phyloP scores from a whole-genome alignment of 352 stramenopile genomes.

The Salisapilia sapeloensis region DNA sequence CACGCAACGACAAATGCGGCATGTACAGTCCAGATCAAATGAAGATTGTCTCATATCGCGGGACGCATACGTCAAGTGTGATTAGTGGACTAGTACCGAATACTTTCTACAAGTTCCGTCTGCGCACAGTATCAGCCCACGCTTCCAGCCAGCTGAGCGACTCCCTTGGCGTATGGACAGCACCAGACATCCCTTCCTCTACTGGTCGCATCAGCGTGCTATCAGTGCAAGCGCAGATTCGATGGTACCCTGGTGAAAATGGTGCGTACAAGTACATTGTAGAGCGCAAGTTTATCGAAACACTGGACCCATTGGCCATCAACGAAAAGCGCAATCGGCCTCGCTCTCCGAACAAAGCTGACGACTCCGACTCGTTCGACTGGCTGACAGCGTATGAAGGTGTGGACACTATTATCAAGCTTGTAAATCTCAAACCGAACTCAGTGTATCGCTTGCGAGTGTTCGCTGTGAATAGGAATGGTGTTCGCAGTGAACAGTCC shows the following conservation, averaged over 20 bases:
- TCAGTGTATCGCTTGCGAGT: constrained; percentile 77
- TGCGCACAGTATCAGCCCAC: constrained; percentile 61
- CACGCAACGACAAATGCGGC: constrained; percentile 1
- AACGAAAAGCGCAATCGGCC: no score
- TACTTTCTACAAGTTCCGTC: constrained; percentile 66
- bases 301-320: constrained; percentile 5
- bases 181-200: constrained; percentile 29
- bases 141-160: constrained; percentile 61
- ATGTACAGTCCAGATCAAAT: constrained; percentile 15
- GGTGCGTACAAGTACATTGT: constrained; percentile 57
- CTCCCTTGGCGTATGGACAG: constrained; percentile 51
- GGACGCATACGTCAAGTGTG: constrained; percentile 16
- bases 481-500: constrained; percentile 42
- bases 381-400: constrained; percentile 76
- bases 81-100: constrained; percentile 69
- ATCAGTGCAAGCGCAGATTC: constrained; percentile 30
- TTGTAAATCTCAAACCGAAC: constrained; percentile 51
- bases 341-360: constrained; percentile 2
- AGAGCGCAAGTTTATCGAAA: constrained; percentile 61
- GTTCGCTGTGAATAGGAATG: constrained; percentile 56
- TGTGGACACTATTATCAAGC: constrained; percentile 32
- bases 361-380: constrained; percentile 5
- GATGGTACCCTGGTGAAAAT: constrained; percentile 65
- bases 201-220: constrained; percentile 35
- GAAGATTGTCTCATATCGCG: constrained; percentile 57